Percentiles rank a stretch among this genome's conserved stretches.
Evolutionary conservation across 441 rosid species (phyloP).

Genomic region (Mallotus repandus): DNA sequence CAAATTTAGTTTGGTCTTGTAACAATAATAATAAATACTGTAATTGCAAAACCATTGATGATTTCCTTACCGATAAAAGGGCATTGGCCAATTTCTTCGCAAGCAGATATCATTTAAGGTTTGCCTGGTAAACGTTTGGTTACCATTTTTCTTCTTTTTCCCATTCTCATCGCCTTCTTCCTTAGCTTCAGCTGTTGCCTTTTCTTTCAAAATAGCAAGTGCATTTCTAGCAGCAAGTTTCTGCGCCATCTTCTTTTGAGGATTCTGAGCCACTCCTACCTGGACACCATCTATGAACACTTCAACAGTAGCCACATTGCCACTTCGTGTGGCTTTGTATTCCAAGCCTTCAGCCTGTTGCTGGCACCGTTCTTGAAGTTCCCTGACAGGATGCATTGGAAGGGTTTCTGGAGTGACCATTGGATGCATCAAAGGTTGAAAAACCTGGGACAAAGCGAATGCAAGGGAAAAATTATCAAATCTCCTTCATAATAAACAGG

Average conservation of each 20-base stretch:
- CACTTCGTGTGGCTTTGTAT: constrained; percentile 81
- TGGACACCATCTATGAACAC: constrained; percentile 92
- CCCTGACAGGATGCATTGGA: constrained; percentile 99
- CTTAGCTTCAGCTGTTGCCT: constrained; percentile 60
- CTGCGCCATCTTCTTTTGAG: constrained; percentile 99
- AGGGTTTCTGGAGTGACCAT: constrained; percentile 99
- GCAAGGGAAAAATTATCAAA: constrained; percentile 9
- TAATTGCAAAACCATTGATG: not conserved
- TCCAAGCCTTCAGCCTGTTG: constrained; percentile 99
- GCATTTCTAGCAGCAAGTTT: constrained; percentile 99
- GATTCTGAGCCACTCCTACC: constrained; percentile 91
- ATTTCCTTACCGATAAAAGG: constrained; percentile 67
- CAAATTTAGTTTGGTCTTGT: not conserved
- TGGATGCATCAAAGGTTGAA: constrained; percentile 89
- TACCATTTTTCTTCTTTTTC: constrained; percentile 72
- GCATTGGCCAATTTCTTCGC: constrained; percentile 99
- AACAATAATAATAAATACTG: not conserved
- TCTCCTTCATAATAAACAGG: constrained; percentile 2
- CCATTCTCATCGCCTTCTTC: constrained; percentile 49
- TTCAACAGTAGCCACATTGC: constrained; percentile 94
- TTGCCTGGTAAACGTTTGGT: constrained; percentile 88
- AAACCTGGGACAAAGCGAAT: constrained; percentile 48
- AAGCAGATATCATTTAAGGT: constrained; percentile 92
- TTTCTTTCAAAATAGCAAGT: constrained; percentile 82
- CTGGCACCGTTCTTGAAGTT: constrained; percentile 98